These are phyloP conservation scores for Mucor lusitanicus DNA, from an alignment of 371 early-diverging fungal species.

Conservation along the genomic window DNA sequence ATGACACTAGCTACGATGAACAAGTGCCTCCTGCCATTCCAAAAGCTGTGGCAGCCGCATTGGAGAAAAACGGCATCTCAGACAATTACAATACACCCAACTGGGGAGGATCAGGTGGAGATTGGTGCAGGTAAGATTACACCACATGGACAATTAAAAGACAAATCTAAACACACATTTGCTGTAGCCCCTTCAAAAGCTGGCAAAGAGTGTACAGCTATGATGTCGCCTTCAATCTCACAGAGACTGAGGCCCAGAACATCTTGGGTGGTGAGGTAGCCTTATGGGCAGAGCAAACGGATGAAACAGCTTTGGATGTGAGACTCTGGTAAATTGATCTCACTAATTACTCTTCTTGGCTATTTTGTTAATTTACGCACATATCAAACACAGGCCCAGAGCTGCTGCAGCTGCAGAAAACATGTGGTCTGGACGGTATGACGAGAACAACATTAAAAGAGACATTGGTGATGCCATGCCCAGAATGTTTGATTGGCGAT, in stretches of 20 bases:
- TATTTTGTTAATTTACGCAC: neutral
- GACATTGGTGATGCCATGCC: constrained; percentile 63
- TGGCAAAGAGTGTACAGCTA: constrained; percentile 82
- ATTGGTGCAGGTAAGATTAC: constrained; percentile 48
- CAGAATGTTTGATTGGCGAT: constrained; percentile 76
- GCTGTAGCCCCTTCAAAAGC: constrained; percentile 69
- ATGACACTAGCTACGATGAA: constrained; percentile 45
- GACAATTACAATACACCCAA: constrained; percentile 37
- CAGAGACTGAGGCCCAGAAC: constrained; percentile 49
- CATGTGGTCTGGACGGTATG: constrained; percentile 75
- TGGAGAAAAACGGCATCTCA: constrained; percentile 23
- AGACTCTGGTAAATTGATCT: constrained; percentile 56
- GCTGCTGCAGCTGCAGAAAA: constrained; percentile 61
- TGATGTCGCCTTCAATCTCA: constrained; percentile 66
- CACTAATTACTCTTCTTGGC: neutral
- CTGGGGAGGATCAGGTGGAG: constrained; percentile 47
- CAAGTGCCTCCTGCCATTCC: constrained; percentile 37
- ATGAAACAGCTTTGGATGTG: constrained; percentile 61
- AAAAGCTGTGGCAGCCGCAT: constrained; percentile 12
- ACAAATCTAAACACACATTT: neutral
- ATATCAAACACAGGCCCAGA: constrained; percentile 31
- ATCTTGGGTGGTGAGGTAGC: constrained; percentile 57
- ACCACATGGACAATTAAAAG: neutral
- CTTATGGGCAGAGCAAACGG: constrained; percentile 78
- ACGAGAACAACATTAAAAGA: constrained; percentile 54